Percentiles rank a stretch among this genome's conserved stretches.
phyloP scores from a whole-genome alignment of 768 basidiomycete species.

The Atractiella rhizophila region DNA sequence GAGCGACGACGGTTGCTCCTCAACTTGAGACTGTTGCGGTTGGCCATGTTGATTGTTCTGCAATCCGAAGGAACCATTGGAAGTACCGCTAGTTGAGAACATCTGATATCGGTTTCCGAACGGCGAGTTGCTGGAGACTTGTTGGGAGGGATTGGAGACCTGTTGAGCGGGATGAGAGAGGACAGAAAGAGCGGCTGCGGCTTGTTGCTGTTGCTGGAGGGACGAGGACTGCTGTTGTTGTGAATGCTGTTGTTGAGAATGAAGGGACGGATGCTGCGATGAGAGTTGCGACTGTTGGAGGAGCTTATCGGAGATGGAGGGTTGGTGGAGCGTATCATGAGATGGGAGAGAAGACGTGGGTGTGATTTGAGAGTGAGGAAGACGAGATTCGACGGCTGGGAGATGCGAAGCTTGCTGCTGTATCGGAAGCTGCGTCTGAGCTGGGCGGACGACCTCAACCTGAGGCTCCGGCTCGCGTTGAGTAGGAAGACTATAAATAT shows the following conservation, averaged over 20 bases:
- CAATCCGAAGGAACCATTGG: too few relatives aligned
- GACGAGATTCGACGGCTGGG: too few relatives aligned
- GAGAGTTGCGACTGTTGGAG: neutral
- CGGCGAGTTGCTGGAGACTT: too few relatives aligned
- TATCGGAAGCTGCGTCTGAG: neutral
- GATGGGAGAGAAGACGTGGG: neutral
- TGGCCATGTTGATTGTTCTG: too few relatives aligned
- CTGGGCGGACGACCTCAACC: neutral
- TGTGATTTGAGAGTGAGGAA: neutral
- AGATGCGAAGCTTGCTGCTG: neutral
- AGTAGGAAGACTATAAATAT: neutral
- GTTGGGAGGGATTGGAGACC: slow-evolving; percentile 7
- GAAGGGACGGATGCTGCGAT: neutral
- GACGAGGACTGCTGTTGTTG: slow-evolving; percentile 1
- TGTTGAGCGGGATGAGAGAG: slow-evolving; percentile 2
- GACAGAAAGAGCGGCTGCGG: slow-evolving; percentile 3
- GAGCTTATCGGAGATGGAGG: neutral
- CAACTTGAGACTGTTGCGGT: too few relatives aligned
- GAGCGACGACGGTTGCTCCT: too few relatives aligned
- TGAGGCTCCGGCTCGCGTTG: neutral
- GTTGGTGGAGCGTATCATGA: neutral
- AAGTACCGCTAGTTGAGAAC: too few relatives aligned
- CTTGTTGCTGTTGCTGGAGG: slow-evolving; percentile 3
- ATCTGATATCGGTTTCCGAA: too few relatives aligned
- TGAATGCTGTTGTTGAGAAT: slow-evolving; percentile 1